These are phyloP conservation scores for Cavenderia fasciculata DNA, from an alignment of 78 protist species.

Conservation along the genomic window DNA sequence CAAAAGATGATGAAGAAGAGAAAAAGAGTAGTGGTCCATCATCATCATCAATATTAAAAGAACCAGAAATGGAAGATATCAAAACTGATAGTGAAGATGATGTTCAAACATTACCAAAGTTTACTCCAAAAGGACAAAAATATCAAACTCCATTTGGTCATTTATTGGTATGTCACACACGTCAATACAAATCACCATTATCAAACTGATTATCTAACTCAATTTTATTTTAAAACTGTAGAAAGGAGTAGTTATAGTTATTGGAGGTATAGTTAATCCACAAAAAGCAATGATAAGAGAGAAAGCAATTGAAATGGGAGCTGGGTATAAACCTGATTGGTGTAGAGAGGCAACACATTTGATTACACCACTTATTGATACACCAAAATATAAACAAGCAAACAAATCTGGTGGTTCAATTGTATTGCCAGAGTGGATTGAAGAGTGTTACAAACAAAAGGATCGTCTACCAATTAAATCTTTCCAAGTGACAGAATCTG, in stretches of 20 bases:
- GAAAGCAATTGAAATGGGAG: slow-evolving; percentile 66
- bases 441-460: slow-evolving; percentile 57
- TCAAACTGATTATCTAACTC: background rate
- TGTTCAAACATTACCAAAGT: background rate
- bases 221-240: background rate
- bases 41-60: background rate
- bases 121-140: background rate
- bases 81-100: slow-evolving; percentile 39
- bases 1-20: background rate
- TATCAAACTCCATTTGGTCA: slow-evolving; percentile 19
- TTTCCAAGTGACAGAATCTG: background rate
- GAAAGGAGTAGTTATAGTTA: slow-evolving; percentile 62
- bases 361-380: slow-evolving; percentile 38
- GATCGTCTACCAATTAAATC: slow-evolving; percentile 35
- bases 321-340: slow-evolving; percentile 62
- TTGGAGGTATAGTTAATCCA: slow-evolving; percentile 71
- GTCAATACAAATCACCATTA: no score
- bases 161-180: background rate
- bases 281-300: slow-evolving; percentile 36
- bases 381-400: slow-evolving; percentile 23
- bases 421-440: slow-evolving; percentile 27
- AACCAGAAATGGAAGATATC: slow-evolving; percentile 6
- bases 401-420: slow-evolving; percentile 49
- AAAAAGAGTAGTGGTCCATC: background rate
- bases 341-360: slow-evolving; percentile 52